These are phyloP conservation scores for Colletotrichum sp. DNA, from an alignment of 2,329 filamentous ascomycete genomes.

Conservation along the genomic window DNA sequence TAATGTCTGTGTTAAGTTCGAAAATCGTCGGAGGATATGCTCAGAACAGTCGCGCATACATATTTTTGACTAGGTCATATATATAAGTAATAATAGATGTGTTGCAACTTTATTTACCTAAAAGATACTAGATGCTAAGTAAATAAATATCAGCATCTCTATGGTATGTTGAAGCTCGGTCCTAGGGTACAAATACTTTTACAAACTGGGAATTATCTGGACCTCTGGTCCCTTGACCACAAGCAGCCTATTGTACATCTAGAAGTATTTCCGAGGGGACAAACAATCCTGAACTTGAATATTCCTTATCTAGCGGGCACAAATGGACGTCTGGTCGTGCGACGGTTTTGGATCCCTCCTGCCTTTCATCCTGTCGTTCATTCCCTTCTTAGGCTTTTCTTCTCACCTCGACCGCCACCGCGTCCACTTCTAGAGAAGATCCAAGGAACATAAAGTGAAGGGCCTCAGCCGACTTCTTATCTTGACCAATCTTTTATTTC, in stretches of 20 bases:
- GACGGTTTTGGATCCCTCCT: fast-evolving
- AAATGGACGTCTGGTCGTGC: fast-evolving
- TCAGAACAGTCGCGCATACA: neutral
- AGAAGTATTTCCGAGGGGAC: no score
- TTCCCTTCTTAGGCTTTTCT: neutral
- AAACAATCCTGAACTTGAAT: neutral
- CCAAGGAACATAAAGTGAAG: fast-evolving
- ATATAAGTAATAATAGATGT: fast-evolving
- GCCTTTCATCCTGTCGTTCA: neutral
- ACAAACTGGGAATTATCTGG: no score
- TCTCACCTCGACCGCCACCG: neutral
- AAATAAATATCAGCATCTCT: no score
- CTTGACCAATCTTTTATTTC: neutral
- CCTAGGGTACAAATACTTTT: no score
- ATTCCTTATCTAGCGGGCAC: fast-evolving
- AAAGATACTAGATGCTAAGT: no score
- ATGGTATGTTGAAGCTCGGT: no score
- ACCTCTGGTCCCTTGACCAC: no score
- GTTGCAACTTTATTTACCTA: no score
- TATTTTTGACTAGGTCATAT: neutral
- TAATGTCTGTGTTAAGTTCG: fast-evolving
- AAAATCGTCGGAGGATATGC: neutral
- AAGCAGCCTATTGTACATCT: no score
- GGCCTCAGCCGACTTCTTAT: neutral
- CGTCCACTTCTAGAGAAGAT: neutral